phyloP scores from a whole-genome alignment of 1,139 yeast genomes.

The Hyphopichia burtonii region DNA sequence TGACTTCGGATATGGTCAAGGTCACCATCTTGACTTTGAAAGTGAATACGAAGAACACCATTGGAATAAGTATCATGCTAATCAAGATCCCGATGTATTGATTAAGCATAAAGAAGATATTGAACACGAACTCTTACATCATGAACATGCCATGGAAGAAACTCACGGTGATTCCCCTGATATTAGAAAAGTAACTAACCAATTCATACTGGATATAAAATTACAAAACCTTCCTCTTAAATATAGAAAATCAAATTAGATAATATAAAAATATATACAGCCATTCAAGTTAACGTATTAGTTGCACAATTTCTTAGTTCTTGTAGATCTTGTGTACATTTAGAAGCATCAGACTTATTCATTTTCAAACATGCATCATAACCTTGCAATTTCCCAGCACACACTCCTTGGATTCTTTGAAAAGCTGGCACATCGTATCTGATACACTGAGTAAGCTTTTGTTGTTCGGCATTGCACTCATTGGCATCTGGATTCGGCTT shows the following conservation, averaged over 20 bases:
- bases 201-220: constrained; percentile 34
- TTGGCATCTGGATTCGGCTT: constrained; percentile 43
- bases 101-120: constrained; percentile 84
- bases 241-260: constrained; percentile 17
- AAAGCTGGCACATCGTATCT: constrained; percentile 61
- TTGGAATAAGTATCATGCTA: constrained; percentile 83
- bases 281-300: not conserved
- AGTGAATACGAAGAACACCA: constrained; percentile 92
- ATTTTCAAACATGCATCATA: constrained; percentile 60
- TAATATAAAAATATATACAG: not conserved
- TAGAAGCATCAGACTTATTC: constrained; percentile 31
- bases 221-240: constrained; percentile 37
- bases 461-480: constrained; percentile 52
- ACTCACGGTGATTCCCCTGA: constrained; percentile 56
- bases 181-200: constrained; percentile 31
- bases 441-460: constrained; percentile 55
- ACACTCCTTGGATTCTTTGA: constrained; percentile 57
- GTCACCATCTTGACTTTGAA: constrained; percentile 95
- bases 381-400: constrained; percentile 52
- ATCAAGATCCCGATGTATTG: constrained; percentile 78
- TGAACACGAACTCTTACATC: constrained; percentile 86
- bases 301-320: constrained; percentile 38
- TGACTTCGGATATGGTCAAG: constrained; percentile 93
- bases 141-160: constrained; percentile 77
- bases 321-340: constrained; percentile 35